A percentile compares a stretch with the other conserved stretches of the same genome.
phyloP scores from a whole-genome alignment of 129 eudicot species.

The Chrysanthemum seticuspe region DNA sequence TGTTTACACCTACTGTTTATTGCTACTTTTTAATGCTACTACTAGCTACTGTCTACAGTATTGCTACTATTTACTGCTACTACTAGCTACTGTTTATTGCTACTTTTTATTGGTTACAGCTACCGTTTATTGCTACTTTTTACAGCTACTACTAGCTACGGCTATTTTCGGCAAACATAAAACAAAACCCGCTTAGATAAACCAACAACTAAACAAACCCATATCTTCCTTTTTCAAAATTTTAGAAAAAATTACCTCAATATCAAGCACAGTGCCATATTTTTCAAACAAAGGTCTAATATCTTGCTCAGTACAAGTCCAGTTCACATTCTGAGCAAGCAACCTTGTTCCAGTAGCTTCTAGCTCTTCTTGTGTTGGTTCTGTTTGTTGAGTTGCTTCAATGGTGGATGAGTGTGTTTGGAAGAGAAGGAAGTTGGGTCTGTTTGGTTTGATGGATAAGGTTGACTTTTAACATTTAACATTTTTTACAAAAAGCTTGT shows the following conservation, averaged over 20 bases:
- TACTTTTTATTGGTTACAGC: too few relatives aligned
- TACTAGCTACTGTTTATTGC: too few relatives aligned
- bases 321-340: constrained; percentile 72
- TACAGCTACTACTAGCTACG: too few relatives aligned
- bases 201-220: constrained; percentile 4
- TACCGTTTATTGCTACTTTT: too few relatives aligned
- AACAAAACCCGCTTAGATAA: background rate
- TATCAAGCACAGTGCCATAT: constrained; percentile 69
- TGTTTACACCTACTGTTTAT: too few relatives aligned
- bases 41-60: too few relatives aligned
- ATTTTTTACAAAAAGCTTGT: too few relatives aligned
- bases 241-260: constrained; percentile 81
- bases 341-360: constrained; percentile 63
- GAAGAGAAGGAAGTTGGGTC: constrained; percentile 21
- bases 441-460: constrained; percentile 22
- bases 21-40: too few relatives aligned
- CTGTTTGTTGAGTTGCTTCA: constrained; percentile 15
- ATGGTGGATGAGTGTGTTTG: constrained; percentile 23
- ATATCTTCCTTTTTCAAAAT: background rate
- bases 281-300: constrained; percentile 72
- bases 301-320: constrained; percentile 74
- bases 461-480: background rate
- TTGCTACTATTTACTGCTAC: too few relatives aligned
- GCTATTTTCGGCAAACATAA: background rate
- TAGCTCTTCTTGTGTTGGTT: constrained; percentile 32